Conservation (phyloP, 192 early-diverging fungal species). For the Podila horticola region DNA sequence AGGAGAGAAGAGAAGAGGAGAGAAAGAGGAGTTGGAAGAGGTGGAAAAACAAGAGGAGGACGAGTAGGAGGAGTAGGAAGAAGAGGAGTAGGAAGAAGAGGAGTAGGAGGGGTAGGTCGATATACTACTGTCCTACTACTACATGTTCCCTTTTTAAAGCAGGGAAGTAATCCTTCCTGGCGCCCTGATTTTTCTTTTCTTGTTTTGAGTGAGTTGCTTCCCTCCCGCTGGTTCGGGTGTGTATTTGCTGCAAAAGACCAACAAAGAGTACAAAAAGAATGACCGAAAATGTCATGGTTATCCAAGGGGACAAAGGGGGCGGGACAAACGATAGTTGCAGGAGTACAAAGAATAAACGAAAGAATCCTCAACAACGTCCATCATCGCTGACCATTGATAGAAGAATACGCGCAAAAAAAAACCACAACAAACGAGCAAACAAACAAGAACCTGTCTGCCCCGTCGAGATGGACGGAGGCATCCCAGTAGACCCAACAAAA, state of each 20-base stretch:
- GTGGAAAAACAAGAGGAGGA: constrained; percentile 7
- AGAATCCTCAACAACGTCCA: background rate
- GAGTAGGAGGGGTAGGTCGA: background rate
- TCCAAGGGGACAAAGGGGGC: constrained; percentile 16
- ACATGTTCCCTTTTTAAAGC: background rate
- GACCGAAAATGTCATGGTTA: background rate
- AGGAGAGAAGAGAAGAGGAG: background rate
- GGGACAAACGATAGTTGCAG: background rate
- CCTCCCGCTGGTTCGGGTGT: background rate
- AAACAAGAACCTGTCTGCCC: no score
- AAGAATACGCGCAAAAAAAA: no score
- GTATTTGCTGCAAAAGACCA: constrained; percentile 4
- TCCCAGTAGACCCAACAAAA: no score
- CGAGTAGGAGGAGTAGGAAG: background rate
- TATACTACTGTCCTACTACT: background rate
- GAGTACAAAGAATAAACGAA: background rate
- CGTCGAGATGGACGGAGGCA: no score
- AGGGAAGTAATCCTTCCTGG: background rate
- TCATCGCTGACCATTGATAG: no score
- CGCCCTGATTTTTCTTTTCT: background rate
- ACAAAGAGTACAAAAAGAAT: constrained; percentile 4
- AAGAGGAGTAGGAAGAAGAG: background rate
- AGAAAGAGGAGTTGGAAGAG: constrained; percentile 14
- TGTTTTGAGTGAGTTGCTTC: background rate
- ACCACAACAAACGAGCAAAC: no score